Evolutionary conservation across 306 rosid species (phyloP).

Genomic region (Ziziphus jujuba): DNA sequence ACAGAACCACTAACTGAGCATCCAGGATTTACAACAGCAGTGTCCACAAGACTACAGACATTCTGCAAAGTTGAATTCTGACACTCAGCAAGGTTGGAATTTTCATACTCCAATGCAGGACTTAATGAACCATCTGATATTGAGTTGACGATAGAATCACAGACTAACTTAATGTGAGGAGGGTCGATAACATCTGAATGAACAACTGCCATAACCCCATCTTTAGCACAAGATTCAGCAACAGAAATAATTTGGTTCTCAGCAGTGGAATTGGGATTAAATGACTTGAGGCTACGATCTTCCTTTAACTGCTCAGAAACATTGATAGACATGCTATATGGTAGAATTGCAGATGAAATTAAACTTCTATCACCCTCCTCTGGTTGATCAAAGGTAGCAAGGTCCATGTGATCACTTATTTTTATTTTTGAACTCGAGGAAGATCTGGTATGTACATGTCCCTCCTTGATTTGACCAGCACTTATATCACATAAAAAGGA

Average conservation of each 20-base stretch:
- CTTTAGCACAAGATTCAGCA: constrained; percentile 35
- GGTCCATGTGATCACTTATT: constrained; percentile 24
- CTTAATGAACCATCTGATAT: constrained; percentile 24
- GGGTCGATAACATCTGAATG: constrained; percentile 25
- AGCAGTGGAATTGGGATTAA: constrained; percentile 28
- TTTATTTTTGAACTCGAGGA: constrained; percentile 33
- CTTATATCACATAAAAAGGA: constrained; percentile 37
- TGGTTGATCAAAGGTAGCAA: constrained; percentile 32
- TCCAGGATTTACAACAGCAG: constrained; percentile 31
- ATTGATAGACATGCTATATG: constrained; percentile 25
- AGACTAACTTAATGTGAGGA: constrained; percentile 28
- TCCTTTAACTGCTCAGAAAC: constrained; percentile 34
- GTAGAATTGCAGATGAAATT: constrained; percentile 26
- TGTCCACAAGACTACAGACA: constrained; percentile 31
- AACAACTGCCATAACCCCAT: constrained; percentile 7
- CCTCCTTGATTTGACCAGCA: constrained; percentile 28
- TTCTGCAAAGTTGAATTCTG: constrained; percentile 26
- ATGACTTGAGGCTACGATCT: constrained; percentile 36
- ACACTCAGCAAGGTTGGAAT: constrained; percentile 26
- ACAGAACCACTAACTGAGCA: constrained; percentile 39
- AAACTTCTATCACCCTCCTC: constrained; percentile 33
- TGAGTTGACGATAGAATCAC: constrained; percentile 35
- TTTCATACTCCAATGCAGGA: constrained; percentile 29
- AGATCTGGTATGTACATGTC: constrained; percentile 27
- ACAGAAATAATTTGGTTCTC: constrained; percentile 28